Evolutionary conservation across 129 eudicot genomes (phyloP), one percentile per base, ranked within the genome.

Genomic region (Flaveria brownii): DNA sequence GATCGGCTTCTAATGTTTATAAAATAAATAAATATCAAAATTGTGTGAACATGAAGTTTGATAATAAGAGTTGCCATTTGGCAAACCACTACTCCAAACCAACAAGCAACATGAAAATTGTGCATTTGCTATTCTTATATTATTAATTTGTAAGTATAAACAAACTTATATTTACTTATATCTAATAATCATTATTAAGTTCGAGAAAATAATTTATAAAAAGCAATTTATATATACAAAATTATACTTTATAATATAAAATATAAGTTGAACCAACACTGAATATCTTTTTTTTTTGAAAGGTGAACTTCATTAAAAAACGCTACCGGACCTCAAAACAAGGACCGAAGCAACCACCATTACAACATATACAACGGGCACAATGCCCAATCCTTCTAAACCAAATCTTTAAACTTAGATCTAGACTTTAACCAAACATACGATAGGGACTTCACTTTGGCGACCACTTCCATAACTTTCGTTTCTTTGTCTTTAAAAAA

Each of bases 31-130:
- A 15, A 26, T 4, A 5, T 15, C 6, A 2, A 4, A 68, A 2
- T 55, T 50, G 80, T 78, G 82, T 77, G 81, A 77, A 78, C 75
- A 77, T 56, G 20, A 55, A 56, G 70, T 77, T 22, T 26, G 68
- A 56, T 57, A 28, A 70, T 16, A 66, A 2, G 52, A 78, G 82
- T 45, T 78, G 77, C 77, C 76, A 78, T 70, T 59, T 6, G 70
- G n/a, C 17, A 17, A 78, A 59, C 49, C 62, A 42, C 43, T 14
- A 25, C 66, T 68, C 69, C 20, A 54, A 41, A 25, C 39, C n/a
- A 43, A 68, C 59, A 55, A 68, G 22, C 81, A 77, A 77, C 43
- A 36, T 54, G 1, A 18, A 71, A 14, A 51, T 70, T 70, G 56
- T 16, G 16, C 4, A 56, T 56, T 20, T 20, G 14, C 9, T 28